Evolutionary conservation across 2,329 filamentous ascomycete species (phyloP).

Genomic region (Tolypocladium paradoxum): DNA sequence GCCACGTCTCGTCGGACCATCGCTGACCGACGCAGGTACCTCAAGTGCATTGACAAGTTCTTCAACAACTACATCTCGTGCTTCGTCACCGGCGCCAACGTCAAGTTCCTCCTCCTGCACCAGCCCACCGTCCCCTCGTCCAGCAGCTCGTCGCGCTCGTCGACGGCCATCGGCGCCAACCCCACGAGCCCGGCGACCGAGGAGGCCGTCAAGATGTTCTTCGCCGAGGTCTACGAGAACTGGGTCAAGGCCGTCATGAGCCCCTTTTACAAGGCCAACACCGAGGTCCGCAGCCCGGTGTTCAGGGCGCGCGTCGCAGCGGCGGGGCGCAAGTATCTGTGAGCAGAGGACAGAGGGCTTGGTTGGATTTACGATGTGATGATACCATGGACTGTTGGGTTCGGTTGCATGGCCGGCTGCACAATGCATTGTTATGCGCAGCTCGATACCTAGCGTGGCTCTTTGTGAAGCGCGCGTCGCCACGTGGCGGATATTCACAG

Average conservation of each 20-base stretch:
- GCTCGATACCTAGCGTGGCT: not conserved
- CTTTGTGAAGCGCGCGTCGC: not conserved
- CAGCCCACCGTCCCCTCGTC: slow-evolving; percentile 49
- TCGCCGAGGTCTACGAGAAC: slow-evolving; percentile 88
- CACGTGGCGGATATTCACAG: not conserved
- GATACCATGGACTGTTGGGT: slow-evolving; percentile 2
- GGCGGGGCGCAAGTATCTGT: slow-evolving; percentile 88
- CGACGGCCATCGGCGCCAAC: slow-evolving; percentile 69
- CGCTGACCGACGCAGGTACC: slow-evolving; percentile 51
- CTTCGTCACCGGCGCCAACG: slow-evolving; percentile 85
- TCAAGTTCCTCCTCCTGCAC: slow-evolving; percentile 90
- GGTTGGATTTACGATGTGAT: not conserved
- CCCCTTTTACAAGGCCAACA: slow-evolving; percentile 82
- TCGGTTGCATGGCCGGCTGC: not conserved
- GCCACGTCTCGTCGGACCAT: not conserved
- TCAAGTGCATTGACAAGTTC: slow-evolving; percentile 95
- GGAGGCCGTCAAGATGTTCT: slow-evolving; percentile 91
- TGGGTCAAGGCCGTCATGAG: slow-evolving; percentile 98
- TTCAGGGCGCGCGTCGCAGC: slow-evolving; percentile 75
- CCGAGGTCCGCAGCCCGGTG: slow-evolving; percentile 75
- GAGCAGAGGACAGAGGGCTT: slow-evolving; percentile 12
- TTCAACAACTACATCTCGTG: slow-evolving; percentile 92
- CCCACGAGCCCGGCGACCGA: slow-evolving; percentile 84
- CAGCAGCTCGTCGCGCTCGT: slow-evolving; percentile 39
- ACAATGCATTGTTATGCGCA: not conserved